Evolutionary conservation across 139 green algal genomes (phyloP), one percentile per base, ranked within the genome.

Genomic region (Asterochloris sp.): DNA sequence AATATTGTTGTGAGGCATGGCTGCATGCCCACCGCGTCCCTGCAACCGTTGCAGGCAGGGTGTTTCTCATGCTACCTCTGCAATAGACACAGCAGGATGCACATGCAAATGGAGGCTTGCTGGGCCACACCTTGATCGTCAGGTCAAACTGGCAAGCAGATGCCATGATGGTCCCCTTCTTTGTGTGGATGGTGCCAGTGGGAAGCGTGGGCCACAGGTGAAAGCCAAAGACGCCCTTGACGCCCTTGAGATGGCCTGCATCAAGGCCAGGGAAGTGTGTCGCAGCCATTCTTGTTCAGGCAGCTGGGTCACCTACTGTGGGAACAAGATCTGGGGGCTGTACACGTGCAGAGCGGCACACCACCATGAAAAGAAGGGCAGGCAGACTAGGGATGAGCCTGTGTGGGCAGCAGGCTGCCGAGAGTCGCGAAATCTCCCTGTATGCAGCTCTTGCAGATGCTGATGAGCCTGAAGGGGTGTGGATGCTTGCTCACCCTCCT

Each of bases 21-120:
- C 95, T 10, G 88, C 95, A 76, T 98, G 96, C 13, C 93, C 94
- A 21, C 96, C 96, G 26, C 67, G 61, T 0, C 96, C 95, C 14
- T 54, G 38, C 38, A 54, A 54, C 38, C 38, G 38, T 54, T 2
- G 38, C 38, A 54, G 38, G 38, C 38, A 6, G 38, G 6, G 4
- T 54, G 38, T 54, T 54, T 54, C 38, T 54, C 4, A 2, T 54
- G 38, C 38, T 54, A 6, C 38, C 6, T 2, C 38, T 54, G 38
- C 38, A 54, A 54, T 6, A 54, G 4, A 54, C 6, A 54, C 38
- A 54, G 38, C 38, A 54, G 38, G 38, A 54, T 2, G 4, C 38
- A 54, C 38, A 54, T 54, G 4, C 38, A 2, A 54, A 54, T 54
- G 38, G 38, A 54, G 38, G 4, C 38, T 54, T 54, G 38, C 38